Evolutionary conservation across 441 rosid species (phyloP).

Genomic region (Mallotus japonicus): DNA sequence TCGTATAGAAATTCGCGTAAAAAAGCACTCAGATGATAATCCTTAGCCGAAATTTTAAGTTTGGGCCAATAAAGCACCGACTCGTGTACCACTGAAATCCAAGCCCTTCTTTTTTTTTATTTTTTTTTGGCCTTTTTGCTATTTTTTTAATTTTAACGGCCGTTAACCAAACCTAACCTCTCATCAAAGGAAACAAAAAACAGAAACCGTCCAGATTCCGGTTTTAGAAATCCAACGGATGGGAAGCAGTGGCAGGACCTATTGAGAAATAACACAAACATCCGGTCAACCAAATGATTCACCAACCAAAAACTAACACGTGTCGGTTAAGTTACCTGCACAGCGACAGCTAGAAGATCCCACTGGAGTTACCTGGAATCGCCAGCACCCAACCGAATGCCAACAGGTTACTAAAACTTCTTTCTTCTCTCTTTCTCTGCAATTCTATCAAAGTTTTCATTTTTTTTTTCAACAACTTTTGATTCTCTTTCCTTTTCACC

Average conservation of each 20-base stretch:
- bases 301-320: conserved; percentile 43
- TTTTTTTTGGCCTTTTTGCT: no score
- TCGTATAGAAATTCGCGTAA: no score
- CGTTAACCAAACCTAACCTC: no score
- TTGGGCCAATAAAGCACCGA: background rate
- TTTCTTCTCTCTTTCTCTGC: conserved; percentile 19
- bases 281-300: conserved; percentile 30
- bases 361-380: conserved; percentile 54
- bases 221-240: conserved; percentile 49
- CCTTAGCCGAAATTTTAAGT: conserved; percentile 7
- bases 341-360: conserved; percentile 40
- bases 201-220: conserved; percentile 10
- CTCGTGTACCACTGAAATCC: conserved; percentile 23
- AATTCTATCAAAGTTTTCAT: conserved; percentile 8
- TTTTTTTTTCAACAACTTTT: conserved; percentile 24
- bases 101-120: background rate
- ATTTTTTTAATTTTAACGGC: no score
- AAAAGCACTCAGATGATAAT: no score
- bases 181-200: no score
- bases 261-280: conserved; percentile 16
- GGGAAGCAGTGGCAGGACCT: conserved; percentile 33
- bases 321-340: conserved; percentile 24
- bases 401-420: conserved; percentile 30
- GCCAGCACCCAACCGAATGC: conserved; percentile 63
- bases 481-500: conserved; percentile 12